These are phyloP conservation scores for Penicillium turbatum DNA, from an alignment of 495 filamentous ascomycete genomes.

Conservation along the genomic window DNA sequence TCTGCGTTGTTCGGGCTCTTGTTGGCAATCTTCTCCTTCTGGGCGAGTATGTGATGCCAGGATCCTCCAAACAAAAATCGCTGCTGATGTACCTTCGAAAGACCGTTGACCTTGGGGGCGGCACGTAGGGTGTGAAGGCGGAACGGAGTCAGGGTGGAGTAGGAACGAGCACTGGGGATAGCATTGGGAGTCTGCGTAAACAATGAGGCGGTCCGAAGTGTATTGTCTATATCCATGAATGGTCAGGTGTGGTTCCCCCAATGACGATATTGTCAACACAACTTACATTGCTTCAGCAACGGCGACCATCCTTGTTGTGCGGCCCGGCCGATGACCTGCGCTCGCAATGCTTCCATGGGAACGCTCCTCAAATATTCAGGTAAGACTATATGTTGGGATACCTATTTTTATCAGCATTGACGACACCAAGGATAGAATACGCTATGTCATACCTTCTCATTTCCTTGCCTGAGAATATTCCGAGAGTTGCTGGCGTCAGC, in stretches of 20 bases:
- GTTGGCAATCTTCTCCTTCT: constrained; percentile 84
- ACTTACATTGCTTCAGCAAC: constrained; percentile 18
- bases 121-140: constrained; percentile 23
- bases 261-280: neutral
- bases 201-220: constrained; percentile 23
- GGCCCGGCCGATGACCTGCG: constrained; percentile 16
- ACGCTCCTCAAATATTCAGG: constrained; percentile 30
- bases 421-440: neutral
- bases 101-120: constrained; percentile 17
- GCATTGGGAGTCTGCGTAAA: constrained; percentile 10
- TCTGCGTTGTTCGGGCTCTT: constrained; percentile 80
- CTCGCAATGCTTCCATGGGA: constrained; percentile 25
- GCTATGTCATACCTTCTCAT: constrained; percentile 18
- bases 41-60: constrained; percentile 57
- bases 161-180: constrained; percentile 28
- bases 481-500: constrained; percentile 20
- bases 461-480: constrained; percentile 12
- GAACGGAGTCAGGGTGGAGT: constrained; percentile 37
- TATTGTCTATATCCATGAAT: constrained; percentile 13
- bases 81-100: constrained; percentile 36
- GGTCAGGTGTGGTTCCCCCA: neutral
- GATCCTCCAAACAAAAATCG: constrained; percentile 53
- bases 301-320: constrained; percentile 18
- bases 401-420: constrained; percentile 11
- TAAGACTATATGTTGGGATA: constrained; percentile 12